Evolutionary conservation across 441 rosid species (phyloP).

Genomic region (Populus hybrid): DNA sequence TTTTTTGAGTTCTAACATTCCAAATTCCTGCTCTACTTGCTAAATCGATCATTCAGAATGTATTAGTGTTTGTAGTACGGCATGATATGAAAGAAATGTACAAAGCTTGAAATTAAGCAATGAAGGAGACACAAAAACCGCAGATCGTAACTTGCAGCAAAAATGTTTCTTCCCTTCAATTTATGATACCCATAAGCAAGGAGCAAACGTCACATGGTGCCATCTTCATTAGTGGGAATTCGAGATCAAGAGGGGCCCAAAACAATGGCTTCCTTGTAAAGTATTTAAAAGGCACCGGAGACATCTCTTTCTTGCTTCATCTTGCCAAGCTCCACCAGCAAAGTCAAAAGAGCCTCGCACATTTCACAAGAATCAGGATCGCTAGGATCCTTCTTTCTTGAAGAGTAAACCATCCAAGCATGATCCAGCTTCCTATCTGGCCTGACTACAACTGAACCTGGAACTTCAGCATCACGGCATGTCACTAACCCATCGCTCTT

Average conservation of each 20-base stretch:
- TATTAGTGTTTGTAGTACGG: background rate
- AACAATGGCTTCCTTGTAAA: background rate
- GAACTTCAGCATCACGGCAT: constrained; percentile 65
- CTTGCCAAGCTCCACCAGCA: constrained; percentile 52
- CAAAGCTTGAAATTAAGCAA: background rate
- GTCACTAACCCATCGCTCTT: constrained; percentile 66
- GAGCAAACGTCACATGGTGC: background rate
- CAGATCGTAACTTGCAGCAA: background rate
- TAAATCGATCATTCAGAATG: background rate
- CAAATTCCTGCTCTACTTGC: background rate
- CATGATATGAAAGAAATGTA: background rate
- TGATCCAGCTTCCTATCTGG: constrained; percentile 57
- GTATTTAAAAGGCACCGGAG: background rate
- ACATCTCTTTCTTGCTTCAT: constrained; percentile 21
- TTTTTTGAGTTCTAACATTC: background rate
- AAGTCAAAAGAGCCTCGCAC: constrained; percentile 62
- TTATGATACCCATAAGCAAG: background rate
- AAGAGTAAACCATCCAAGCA: constrained; percentile 65
- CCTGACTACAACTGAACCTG: constrained; percentile 56
- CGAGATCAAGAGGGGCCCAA: background rate
- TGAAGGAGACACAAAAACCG: background rate
- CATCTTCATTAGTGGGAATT: background rate
- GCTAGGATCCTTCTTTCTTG: constrained; percentile 33
- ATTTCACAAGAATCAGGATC: constrained; percentile 54
- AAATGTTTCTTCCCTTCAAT: background rate